Evolutionary conservation across 225 moss, liverwort and hornwort species (phyloP).

Genomic region (Asterella californica): DNA sequence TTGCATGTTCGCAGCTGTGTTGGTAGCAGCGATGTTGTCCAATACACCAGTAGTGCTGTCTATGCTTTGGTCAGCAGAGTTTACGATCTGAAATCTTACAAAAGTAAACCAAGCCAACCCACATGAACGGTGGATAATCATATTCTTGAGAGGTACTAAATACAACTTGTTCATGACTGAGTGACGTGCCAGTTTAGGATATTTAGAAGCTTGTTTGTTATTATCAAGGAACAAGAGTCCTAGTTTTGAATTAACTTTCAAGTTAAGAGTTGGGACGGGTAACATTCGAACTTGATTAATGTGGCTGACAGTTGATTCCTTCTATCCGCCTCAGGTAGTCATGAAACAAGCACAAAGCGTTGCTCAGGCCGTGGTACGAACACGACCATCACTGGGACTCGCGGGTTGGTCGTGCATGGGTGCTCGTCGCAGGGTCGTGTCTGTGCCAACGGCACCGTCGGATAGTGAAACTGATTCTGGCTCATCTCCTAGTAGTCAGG

Average conservation of each 20-base stretch:
- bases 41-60: too few species aligned
- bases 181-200: neutral
- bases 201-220: neutral
- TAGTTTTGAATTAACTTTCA: neutral
- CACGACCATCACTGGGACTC: slow-evolving; percentile 58
- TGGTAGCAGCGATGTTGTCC: neutral
- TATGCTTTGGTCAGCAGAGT: too few species aligned
- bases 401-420: slow-evolving; percentile 90
- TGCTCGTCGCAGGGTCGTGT: slow-evolving; percentile 65
- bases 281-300: neutral
- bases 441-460: slow-evolving; percentile 26
- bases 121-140: too few species aligned
- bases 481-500: slow-evolving; percentile 28
- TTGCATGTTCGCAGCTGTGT: neutral
- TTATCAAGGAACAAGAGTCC: neutral
- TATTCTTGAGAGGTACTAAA: too few species aligned
- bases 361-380: slow-evolving; percentile 87
- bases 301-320: neutral
- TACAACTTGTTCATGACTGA: neutral
- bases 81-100: too few species aligned
- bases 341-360: slow-evolving; percentile 87
- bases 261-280: neutral
- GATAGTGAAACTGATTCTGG: slow-evolving; percentile 17
- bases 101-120: too few species aligned
- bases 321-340: slow-evolving; percentile 54